phyloP scores from a whole-genome alignment of 2,329 filamentous ascomycete genomes.

The Ceratocystiopsis minuta region DNA sequence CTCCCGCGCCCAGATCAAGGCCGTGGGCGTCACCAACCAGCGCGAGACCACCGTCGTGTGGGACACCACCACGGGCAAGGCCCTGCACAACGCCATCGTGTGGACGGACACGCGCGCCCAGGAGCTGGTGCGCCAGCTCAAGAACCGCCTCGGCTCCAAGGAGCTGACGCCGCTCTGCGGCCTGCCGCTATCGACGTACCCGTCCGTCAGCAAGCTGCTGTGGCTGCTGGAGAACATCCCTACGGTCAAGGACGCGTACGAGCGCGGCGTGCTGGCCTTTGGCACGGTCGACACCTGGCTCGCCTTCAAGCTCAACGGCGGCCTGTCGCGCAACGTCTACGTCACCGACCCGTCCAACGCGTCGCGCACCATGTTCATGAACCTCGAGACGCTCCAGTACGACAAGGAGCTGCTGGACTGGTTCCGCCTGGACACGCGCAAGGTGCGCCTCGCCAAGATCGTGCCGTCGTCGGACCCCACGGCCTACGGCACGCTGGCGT shows the following conservation, averaged over 20 bases:
- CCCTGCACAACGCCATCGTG: slow-evolving; percentile 70
- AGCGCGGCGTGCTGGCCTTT: slow-evolving; percentile 60
- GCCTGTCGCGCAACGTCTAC: slow-evolving; percentile 43
- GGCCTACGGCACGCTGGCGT: slow-evolving; percentile 50
- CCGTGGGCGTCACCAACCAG: slow-evolving; percentile 78
- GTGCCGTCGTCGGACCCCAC: slow-evolving; percentile 60
- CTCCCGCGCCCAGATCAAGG: slow-evolving; percentile 48
- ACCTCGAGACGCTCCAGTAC: slow-evolving; percentile 63
- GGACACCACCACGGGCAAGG: slow-evolving; percentile 65
- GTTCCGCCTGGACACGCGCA: slow-evolving; percentile 51
- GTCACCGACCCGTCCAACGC: slow-evolving; percentile 82
- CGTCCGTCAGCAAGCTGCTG: slow-evolving; percentile 69
- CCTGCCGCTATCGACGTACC: slow-evolving; percentile 73
- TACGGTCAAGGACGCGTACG: slow-evolving; percentile 55
- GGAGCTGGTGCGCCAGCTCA: slow-evolving; percentile 58
- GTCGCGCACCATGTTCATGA: slow-evolving; percentile 88
- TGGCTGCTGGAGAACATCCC: slow-evolving; percentile 64
- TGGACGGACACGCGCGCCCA: slow-evolving; percentile 78
- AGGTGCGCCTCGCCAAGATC: slow-evolving; percentile 61
- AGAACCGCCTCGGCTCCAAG: slow-evolving; percentile 47
- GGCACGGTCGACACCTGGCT: slow-evolving; percentile 83
- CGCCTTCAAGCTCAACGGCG: slow-evolving; percentile 67
- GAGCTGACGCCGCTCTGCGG: slow-evolving; percentile 55
- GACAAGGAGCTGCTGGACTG: slow-evolving; percentile 61
- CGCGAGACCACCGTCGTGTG: slow-evolving; percentile 76